Conservation (phyloP, 2,329 filamentous ascomycete genomes). For the Sporothrix inflata region DNA sequence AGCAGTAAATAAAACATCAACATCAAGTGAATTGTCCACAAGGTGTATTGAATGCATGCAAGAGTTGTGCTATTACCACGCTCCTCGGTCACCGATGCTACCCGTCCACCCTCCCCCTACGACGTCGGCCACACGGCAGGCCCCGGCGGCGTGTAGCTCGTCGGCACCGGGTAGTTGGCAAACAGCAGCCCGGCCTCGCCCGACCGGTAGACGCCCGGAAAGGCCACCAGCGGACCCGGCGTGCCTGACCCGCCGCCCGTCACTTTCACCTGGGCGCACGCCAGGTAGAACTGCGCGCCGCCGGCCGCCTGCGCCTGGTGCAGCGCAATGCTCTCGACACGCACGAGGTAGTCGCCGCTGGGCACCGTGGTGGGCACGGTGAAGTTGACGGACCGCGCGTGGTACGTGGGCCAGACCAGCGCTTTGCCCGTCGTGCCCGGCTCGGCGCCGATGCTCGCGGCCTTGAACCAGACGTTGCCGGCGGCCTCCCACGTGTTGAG, state of each 20-base stretch:
- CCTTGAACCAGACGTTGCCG: conserved; percentile 46
- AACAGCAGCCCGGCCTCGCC: conserved; percentile 36
- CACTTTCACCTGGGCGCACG: conserved; percentile 39
- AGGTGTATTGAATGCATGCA: no score
- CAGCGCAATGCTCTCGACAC: conserved; percentile 41
- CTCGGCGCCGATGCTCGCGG: conserved; percentile 41
- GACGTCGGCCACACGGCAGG: conserved; percentile 41
- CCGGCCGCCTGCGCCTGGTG: conserved; percentile 37
- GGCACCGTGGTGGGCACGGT: conserved; percentile 39
- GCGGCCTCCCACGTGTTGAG: conserved; percentile 41
- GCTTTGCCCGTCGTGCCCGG: conserved; percentile 32
- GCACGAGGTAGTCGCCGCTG: conserved; percentile 40
- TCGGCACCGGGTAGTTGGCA: conserved; percentile 37
- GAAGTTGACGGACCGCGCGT: conserved; percentile 35
- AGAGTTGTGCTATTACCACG: no score
- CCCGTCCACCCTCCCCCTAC: background rate
- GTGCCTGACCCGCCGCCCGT: conserved; percentile 35
- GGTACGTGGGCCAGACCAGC: conserved; percentile 34
- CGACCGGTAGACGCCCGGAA: conserved; percentile 36
- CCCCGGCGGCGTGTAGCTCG: conserved; percentile 41
- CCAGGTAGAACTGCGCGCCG: conserved; percentile 39
- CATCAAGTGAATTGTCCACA: background rate
- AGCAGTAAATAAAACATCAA: background rate
- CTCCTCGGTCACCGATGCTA: no score
- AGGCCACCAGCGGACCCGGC: conserved; percentile 31